phyloP scores from a whole-genome alignment of 441 rosid species.

The Croton laevigatus region DNA sequence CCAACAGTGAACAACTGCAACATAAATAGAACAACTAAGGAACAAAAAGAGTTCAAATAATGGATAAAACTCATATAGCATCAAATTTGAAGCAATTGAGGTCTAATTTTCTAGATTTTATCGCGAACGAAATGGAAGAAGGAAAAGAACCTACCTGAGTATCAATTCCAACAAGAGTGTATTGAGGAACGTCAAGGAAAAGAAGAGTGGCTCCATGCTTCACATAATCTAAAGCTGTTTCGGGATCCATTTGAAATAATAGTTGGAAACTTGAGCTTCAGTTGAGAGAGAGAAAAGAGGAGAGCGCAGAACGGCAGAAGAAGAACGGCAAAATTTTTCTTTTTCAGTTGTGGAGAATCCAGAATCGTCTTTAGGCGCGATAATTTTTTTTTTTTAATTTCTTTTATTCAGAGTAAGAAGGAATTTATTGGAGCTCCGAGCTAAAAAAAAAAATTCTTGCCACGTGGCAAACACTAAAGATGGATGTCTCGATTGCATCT shows the following conservation, averaged over 20 bases:
- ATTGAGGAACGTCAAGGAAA: constrained; percentile 76
- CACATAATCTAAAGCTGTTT: constrained; percentile 64
- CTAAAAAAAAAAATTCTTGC: no score
- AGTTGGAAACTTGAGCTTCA: neutral
- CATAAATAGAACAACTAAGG: neutral
- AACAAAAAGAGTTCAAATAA: no score
- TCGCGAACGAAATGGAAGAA: neutral
- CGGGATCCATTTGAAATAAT: constrained; percentile 52
- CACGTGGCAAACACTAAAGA: no score
- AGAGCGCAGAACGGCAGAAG: neutral
- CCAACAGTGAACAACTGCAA: constrained; percentile 65
- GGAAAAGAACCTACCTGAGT: constrained; percentile 49
- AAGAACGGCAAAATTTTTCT: no score
- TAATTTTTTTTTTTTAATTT: no score
- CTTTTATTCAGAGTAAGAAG: no score
- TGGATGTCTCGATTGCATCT: no score
- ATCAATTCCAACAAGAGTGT: constrained; percentile 75
- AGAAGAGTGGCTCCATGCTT: constrained; percentile 73
- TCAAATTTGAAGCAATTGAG: neutral
- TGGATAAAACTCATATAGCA: neutral
- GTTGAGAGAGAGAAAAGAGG: neutral
- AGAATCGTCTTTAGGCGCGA: neutral
- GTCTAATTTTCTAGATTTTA: neutral
- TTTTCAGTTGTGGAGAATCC: neutral
- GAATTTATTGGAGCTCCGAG: no score